Percentiles rank a stretch among this genome's conserved stretches.
phyloP scores from a whole-genome alignment of 73 alveolate genomes.

The Symbiodinium natans region DNA sequence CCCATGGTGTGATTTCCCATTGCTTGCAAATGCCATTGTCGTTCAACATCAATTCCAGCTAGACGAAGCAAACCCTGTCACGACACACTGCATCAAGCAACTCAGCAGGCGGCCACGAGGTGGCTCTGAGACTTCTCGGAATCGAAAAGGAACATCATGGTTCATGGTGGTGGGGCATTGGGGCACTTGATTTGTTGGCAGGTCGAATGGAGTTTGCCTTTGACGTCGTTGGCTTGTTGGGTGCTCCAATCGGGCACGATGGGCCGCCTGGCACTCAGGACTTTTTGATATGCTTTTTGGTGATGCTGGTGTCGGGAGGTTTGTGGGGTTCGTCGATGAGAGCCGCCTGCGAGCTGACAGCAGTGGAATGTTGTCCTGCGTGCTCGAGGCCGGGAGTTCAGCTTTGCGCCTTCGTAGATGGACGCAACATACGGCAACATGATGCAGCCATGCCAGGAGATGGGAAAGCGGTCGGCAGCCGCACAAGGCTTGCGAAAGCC shows the following conservation, averaged over 20 bases:
- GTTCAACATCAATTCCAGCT: no score
- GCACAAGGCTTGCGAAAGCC: constrained; percentile 80
- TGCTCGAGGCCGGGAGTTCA: not conserved
- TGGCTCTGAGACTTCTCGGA: no score
- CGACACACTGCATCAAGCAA: no score
- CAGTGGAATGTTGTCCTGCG: not conserved
- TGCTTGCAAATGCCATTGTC: no score
- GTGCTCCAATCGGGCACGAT: not conserved
- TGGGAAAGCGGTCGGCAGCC: constrained; percentile 60
- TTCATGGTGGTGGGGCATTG: no score
- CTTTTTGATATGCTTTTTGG: no score
- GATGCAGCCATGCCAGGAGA: constrained; percentile 49
- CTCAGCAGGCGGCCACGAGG: no score
- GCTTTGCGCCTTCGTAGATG: not conserved
- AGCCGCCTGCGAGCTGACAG: not conserved
- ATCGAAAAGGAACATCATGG: no score
- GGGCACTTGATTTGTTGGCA: not conserved
- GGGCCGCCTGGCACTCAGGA: not conserved
- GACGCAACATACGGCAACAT: no score
- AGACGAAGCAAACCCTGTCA: no score
- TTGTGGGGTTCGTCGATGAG: not conserved
- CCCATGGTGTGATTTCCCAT: no score
- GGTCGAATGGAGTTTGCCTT: not conserved
- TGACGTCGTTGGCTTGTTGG: not conserved
- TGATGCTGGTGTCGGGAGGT: no score